Conservation (phyloP, 1,139 yeast genomes). For the Nakaseomyces sp. region DNA sequence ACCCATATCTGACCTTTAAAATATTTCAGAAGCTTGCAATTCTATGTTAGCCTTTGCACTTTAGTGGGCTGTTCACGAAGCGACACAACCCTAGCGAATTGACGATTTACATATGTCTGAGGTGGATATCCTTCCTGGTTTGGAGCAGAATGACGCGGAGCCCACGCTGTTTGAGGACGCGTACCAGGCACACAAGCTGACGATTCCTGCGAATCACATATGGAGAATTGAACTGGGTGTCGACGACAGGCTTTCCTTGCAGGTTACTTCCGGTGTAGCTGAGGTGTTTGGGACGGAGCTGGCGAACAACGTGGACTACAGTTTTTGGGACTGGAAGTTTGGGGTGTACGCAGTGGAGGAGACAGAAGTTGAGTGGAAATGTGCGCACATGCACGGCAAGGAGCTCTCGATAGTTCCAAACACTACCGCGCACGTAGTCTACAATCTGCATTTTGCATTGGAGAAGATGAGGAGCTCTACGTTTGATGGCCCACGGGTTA, state of each 20-base stretch:
- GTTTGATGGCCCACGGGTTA: constrained; percentile 52
- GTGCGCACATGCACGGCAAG: constrained; percentile 15
- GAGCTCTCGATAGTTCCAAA: constrained; percentile 16
- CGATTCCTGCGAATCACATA: constrained; percentile 47
- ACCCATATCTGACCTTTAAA: no score
- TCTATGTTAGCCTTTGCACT: no score
- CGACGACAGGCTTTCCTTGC: constrained; percentile 48
- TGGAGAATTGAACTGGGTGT: constrained; percentile 78
- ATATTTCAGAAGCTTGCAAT: no score
- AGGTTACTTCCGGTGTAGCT: constrained; percentile 58
- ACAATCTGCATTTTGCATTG: constrained; percentile 66
- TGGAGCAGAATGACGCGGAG: constrained; percentile 11
- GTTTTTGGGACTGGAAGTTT: constrained; percentile 50
- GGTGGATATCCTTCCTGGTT: constrained; percentile 23
- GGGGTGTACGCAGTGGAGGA: constrained; percentile 56
- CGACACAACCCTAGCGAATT: no score
- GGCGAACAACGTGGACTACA: constrained; percentile 58
- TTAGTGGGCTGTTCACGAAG: no score
- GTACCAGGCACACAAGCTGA: constrained; percentile 16
- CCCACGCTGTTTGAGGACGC: constrained; percentile 12
- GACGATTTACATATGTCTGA: constrained; percentile 4
- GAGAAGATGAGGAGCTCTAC: constrained; percentile 47
- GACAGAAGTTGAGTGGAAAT: constrained; percentile 41
- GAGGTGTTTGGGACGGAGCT: constrained; percentile 92
- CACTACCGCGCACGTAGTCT: constrained; percentile 37